phyloP scores from a whole-genome alignment of 73 alveolate species.

The Blepharisma stoltei region DNA sequence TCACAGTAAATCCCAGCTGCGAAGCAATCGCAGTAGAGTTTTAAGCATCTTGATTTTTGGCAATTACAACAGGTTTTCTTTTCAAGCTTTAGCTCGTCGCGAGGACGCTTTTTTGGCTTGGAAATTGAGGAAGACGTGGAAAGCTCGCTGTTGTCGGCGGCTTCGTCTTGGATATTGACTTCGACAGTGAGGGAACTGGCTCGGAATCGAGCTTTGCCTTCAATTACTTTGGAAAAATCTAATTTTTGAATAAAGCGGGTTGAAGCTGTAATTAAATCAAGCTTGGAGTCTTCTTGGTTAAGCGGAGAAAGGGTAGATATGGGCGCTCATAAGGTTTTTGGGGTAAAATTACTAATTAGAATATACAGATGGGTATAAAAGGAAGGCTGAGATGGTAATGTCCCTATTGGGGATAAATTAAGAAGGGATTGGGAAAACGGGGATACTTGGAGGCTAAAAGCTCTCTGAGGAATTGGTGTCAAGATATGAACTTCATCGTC shows the following conservation, averaged over 20 bases:
- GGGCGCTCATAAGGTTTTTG: neutral
- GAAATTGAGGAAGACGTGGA: neutral
- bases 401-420: neutral
- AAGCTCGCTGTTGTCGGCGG: neutral
- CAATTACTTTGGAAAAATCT: neutral
- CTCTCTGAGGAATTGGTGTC: too few relatives aligned
- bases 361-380: neutral
- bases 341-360: neutral
- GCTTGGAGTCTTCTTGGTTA: neutral
- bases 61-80: constrained; percentile 67
- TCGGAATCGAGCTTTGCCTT: neutral
- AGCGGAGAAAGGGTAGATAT: constrained; percentile 1
- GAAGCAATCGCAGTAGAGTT: constrained; percentile 95
- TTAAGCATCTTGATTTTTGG: constrained; percentile 90
- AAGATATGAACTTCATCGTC: too few relatives aligned
- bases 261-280: neutral
- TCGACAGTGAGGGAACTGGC: constrained; percentile 19
- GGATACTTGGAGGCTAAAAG: neutral
- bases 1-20: constrained; percentile 87
- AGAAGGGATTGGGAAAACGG: constrained; percentile 23
- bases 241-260: constrained; percentile 19
- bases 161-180: constrained; percentile 16
- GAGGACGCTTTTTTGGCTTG: constrained; percentile 11
- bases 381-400: neutral
- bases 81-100: neutral